These are phyloP conservation scores for Zygotorulaspora sp. DNA, from an alignment of 805 yeast genomes.

Conservation along the genomic window DNA sequence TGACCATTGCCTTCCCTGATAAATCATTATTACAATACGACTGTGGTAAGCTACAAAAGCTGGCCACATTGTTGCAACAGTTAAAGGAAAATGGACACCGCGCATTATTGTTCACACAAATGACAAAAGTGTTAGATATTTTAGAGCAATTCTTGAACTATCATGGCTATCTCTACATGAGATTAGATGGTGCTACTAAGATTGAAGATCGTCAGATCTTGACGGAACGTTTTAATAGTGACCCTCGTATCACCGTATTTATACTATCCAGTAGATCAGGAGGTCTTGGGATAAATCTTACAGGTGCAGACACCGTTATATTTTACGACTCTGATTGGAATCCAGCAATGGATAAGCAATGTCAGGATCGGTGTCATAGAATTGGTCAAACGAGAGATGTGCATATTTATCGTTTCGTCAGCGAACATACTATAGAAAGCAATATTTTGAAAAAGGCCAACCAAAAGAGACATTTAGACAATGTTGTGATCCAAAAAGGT, in stretches of 20 bases:
- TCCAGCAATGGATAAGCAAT: conserved; percentile 99
- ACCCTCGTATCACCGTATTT: conserved; percentile 80
- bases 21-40: conserved; percentile 88
- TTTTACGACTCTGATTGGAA: conserved; percentile 99
- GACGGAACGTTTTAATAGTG: conserved; percentile 89
- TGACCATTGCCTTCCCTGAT: conserved; percentile 94
- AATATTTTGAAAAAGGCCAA: conserved; percentile 91
- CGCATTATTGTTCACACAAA: conserved; percentile 93
- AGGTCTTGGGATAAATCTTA: conserved; percentile 93
- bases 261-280: conserved; percentile 95
- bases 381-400: conserved; percentile 98
- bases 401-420: conserved; percentile 92
- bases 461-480: conserved; percentile 89
- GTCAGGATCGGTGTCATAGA: conserved; percentile 98
- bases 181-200: conserved; percentile 96
- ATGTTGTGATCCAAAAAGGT: conserved; percentile 95
- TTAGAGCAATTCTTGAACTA: conserved; percentile 89
- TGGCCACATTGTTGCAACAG: conserved; percentile 70
- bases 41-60: conserved; percentile 90
- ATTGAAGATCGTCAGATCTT: conserved; percentile 93
- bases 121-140: conserved; percentile 94
- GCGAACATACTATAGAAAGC: conserved; percentile 93
- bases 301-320: conserved; percentile 98
- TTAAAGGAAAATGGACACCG: conserved; percentile 85
- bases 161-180: conserved; percentile 90